Evolutionary conservation across 1,284 basidiomycete species (phyloP).

Genomic region (Mycosarcoma mackinlayi): DNA sequence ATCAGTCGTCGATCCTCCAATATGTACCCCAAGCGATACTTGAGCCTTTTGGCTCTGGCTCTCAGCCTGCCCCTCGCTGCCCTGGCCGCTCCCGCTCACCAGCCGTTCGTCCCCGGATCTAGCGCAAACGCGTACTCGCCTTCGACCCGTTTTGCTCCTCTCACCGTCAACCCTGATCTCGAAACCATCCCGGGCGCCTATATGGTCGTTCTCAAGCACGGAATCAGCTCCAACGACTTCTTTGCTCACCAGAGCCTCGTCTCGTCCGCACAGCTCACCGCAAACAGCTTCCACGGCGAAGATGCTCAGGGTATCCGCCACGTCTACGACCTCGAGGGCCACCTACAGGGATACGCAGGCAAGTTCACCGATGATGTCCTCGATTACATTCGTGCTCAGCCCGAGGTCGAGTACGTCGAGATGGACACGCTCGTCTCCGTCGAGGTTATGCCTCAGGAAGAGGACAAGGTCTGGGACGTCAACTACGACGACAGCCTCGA

Average conservation of each 20-base stretch:
- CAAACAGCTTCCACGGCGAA: conserved; percentile 54
- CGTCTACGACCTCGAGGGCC: conserved; percentile 59
- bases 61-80: conserved; percentile 46
- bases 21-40: conserved; percentile 52
- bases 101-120: conserved; percentile 54
- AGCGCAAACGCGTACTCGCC: conserved; percentile 47
- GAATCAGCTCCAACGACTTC: conserved; percentile 55
- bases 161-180: conserved; percentile 51
- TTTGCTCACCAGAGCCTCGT: conserved; percentile 56
- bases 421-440: conserved; percentile 73
- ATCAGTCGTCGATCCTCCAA: conserved; percentile 2
- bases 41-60: conserved; percentile 50
- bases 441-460: conserved; percentile 61
- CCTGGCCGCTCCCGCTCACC: conserved; percentile 47
- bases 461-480: conserved; percentile 56
- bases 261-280: conserved; percentile 49
- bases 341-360: conserved; percentile 84
- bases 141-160: conserved; percentile 45
- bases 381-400: conserved; percentile 82
- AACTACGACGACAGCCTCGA: conserved; percentile 76
- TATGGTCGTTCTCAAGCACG: conserved; percentile 67
- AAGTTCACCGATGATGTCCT: conserved; percentile 81
- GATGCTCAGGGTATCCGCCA: conserved; percentile 57
- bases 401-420: conserved; percentile 94
- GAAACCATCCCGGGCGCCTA: conserved; percentile 61